Evolutionary conservation across 176 grass and related monocot species (phyloP).

Genomic region (Phyllostachys edulis): DNA sequence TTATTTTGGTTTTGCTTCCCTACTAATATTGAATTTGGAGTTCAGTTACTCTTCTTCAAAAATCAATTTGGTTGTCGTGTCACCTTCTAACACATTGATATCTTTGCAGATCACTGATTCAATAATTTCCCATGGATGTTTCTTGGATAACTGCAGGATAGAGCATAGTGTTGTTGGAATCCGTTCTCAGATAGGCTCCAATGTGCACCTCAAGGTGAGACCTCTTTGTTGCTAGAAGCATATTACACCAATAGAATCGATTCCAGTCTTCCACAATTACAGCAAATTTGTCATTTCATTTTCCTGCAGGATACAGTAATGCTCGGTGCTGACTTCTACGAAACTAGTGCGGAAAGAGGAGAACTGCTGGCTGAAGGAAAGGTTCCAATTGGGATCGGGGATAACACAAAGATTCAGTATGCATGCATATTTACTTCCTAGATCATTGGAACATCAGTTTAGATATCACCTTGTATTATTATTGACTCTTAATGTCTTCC

Average conservation of each 20-base stretch:
- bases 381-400: conserved; percentile 85
- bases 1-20: neutral
- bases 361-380: conserved; percentile 59
- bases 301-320: conserved; percentile 75
- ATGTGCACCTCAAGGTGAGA: conserved; percentile 75
- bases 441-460: neutral
- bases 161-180: conserved; percentile 78
- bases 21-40: neutral
- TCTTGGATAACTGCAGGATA: conserved; percentile 71
- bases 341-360: conserved; percentile 68
- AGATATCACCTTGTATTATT: neutral
- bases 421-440: conserved; percentile 18
- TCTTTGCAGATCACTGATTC: conserved; percentile 69
- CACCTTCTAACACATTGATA: neutral
- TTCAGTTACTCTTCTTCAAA: neutral
- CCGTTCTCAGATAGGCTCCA: conserved; percentile 68
- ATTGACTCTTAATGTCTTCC: conserved; percentile 1
- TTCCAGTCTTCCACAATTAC: neutral
- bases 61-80: neutral
- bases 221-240: neutral
- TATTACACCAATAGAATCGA: neutral
- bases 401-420: conserved; percentile 82
- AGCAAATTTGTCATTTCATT: neutral
- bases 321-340: conserved; percentile 90
- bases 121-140: conserved; percentile 90